phyloP scores from a whole-genome alignment of 345 rosid genomes.

The Hirschfeldia incana region DNA sequence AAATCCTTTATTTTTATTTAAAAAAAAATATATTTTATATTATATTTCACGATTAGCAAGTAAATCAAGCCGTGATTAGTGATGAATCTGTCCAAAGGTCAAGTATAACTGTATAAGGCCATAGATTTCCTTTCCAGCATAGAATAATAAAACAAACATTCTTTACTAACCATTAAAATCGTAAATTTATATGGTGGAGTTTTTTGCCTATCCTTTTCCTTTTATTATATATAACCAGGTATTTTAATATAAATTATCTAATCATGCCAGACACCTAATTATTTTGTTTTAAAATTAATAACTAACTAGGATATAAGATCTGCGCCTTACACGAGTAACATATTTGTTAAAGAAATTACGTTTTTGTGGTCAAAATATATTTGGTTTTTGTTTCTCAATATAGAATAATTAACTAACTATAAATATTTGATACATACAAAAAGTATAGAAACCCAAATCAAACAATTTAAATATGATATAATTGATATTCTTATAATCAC shows the following conservation, averaged over 20 bases:
- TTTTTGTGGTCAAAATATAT: no score
- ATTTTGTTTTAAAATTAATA: no score
- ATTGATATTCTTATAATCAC: no score
- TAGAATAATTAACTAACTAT: no score
- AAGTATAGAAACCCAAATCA: no score
- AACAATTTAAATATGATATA: no score
- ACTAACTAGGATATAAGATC: not conserved
- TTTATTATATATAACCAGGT: not conserved
- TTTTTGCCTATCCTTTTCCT: not conserved
- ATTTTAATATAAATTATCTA: no score
- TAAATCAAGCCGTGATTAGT: slow-evolving; percentile 32
- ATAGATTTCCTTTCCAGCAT: not conserved
- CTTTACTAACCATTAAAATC: not conserved
- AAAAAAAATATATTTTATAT: no score
- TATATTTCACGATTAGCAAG: not conserved
- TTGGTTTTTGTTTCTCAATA: no score
- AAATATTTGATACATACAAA: no score
- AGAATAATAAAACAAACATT: not conserved
- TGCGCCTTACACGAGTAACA: not conserved
- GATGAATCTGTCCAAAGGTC: slow-evolving; percentile 1
- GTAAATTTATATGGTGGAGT: not conserved
- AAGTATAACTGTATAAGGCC: not conserved
- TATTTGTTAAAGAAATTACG: no score
- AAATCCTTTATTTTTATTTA: not conserved
- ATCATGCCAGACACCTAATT: no score